A percentile compares a stretch with the other conserved stretches of the same genome.
Evolutionary conservation across 148 eudicot genomes (phyloP).

Genomic region (Heliosperma pusillum): DNA sequence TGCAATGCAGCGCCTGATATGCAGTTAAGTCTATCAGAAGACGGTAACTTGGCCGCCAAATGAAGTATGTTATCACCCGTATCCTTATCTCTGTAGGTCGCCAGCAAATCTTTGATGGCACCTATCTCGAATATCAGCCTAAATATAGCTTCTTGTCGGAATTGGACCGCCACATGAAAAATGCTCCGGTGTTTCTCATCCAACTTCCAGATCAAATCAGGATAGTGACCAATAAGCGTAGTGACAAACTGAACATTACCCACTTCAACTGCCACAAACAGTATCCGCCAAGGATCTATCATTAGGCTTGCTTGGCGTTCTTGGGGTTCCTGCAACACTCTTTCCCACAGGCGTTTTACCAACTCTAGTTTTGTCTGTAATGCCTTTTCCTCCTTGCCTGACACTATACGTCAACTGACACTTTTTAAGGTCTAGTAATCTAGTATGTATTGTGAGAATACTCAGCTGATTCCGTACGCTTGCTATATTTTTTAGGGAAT

Average conservation of each 20-base stretch:
- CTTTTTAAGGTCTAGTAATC: no score
- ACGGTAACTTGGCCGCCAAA: constrained; percentile 19
- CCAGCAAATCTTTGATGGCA: constrained; percentile 23
- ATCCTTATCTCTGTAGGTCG: not conserved
- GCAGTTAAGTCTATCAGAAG: constrained; percentile 17
- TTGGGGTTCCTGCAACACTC: not conserved
- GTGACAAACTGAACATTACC: constrained; percentile 31
- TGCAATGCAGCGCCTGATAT: constrained; percentile 30
- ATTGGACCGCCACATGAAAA: constrained; percentile 24
- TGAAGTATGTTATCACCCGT: constrained; percentile 22
- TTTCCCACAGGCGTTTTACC: constrained; percentile 19
- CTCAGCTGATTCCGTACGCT: no score
- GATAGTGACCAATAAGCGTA: constrained; percentile 19
- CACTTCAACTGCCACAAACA: constrained; percentile 20
- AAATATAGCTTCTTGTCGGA: constrained; percentile 29
- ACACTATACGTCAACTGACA: no score
- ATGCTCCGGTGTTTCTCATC: constrained; percentile 13
- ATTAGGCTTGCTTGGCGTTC: not conserved
- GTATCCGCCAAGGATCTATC: constrained; percentile 7
- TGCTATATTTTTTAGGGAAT: no score
- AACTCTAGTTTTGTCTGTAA: constrained; percentile 18
- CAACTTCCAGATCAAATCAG: constrained; percentile 28
- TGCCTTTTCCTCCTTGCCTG: not conserved
- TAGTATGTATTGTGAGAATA: no score
- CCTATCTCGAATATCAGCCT: constrained; percentile 24